phyloP scores from a whole-genome alignment of 208 protist species.

The Phytomonas sp. region DNA sequence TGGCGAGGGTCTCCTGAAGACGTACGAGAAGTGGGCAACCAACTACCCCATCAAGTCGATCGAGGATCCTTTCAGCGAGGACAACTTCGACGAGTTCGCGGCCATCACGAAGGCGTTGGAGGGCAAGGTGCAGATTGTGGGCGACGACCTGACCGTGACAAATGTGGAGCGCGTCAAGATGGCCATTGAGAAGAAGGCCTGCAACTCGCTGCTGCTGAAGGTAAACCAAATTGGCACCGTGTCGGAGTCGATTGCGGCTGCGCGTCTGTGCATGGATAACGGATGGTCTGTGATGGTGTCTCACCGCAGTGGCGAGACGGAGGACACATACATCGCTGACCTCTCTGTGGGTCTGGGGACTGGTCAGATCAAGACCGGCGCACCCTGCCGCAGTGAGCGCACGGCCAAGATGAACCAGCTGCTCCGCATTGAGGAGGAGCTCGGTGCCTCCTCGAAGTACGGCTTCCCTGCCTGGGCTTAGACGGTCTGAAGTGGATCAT shows the following conservation, averaged over 20 bases:
- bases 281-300: constrained; percentile 88
- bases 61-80: constrained; percentile 99
- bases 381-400: constrained; percentile 96
- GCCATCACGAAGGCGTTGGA: constrained; percentile 67
- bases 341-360: constrained; percentile 95
- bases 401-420: constrained; percentile 99
- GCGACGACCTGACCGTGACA: constrained; percentile 98
- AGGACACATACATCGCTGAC: constrained; percentile 98
- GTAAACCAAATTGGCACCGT: constrained; percentile 99
- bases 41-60: constrained; percentile 98
- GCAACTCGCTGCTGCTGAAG: constrained; percentile 98
- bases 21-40: constrained; percentile 87
- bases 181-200: constrained; percentile 86
- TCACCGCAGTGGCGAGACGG: constrained; percentile 98
- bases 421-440: constrained; percentile 97
- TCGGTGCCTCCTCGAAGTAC: constrained; percentile 67
- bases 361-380: constrained; percentile 99
- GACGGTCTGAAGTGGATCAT: constrained; percentile 5
- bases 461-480: constrained; percentile 70
- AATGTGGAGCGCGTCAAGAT: constrained; percentile 95
- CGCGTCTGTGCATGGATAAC: constrained; percentile 71
- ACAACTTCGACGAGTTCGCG: constrained; percentile 94
- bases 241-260: constrained; percentile 96
- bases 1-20: constrained; percentile 74
- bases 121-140: constrained; percentile 93